phyloP scores from a whole-genome alignment of 2,329 filamentous ascomycete species.

The Alternaria ventricosa region DNA sequence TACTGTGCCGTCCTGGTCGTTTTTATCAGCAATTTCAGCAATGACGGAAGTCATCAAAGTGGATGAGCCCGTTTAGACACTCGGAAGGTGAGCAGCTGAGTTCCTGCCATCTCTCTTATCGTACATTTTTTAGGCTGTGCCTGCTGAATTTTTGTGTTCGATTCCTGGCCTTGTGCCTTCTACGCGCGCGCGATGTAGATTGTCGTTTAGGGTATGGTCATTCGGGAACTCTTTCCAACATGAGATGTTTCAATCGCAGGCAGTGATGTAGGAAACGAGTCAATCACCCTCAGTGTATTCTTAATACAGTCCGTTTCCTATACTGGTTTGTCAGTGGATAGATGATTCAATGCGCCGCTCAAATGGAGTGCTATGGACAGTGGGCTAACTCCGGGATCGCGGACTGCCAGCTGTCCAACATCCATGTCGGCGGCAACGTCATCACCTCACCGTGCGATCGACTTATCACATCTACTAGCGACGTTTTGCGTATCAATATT shows the following conservation, averaged over 20 bases:
- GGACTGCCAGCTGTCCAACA: no score
- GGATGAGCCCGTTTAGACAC: not conserved
- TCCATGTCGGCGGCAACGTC: no score
- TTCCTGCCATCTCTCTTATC: not conserved
- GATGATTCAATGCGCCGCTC: no score
- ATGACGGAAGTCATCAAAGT: not conserved
- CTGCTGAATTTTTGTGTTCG: fast-evolving
- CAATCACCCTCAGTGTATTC: not conserved
- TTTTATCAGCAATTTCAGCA: constrained; percentile 47
- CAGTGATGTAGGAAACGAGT: not conserved
- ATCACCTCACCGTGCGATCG: no score
- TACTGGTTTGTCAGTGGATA: not conserved
- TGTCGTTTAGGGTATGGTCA: not conserved
- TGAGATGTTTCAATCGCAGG: not conserved
- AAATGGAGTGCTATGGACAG: no score
- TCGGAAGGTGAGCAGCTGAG: not conserved
- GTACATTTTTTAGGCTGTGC: not conserved
- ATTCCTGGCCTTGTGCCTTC: not conserved
- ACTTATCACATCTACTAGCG: no score
- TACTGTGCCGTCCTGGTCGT: constrained; percentile 49
- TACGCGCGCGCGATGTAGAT: not conserved
- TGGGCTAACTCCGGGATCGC: no score
- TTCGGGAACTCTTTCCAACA: not conserved
- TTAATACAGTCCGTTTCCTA: fast-evolving
- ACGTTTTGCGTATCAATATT: no score